phyloP scores from a whole-genome alignment of 345 rosid species.

The Aurinia saxatilis region DNA sequence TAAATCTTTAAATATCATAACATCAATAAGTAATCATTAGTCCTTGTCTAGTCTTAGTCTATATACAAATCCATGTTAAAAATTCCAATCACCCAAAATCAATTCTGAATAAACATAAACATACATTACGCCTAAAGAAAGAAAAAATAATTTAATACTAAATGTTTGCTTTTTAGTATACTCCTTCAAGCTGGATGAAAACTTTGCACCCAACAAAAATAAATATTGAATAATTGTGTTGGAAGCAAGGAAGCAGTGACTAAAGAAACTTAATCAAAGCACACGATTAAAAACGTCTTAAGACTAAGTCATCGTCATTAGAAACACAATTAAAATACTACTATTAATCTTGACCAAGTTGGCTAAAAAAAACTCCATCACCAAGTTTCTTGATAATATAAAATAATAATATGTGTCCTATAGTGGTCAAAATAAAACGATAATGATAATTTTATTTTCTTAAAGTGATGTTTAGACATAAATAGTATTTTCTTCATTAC shows the following conservation, averaged over 20 bases:
- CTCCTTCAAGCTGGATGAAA: constrained; percentile 1
- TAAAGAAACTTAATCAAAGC: constrained; percentile 7
- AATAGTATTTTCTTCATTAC: constrained; percentile 11
- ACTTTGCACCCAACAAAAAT: background rate
- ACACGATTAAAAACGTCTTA: constrained; percentile 1
- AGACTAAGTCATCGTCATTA: constrained; percentile 15
- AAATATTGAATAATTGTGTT: constrained; percentile 8
- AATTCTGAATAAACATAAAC: background rate
- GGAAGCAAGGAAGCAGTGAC: constrained; percentile 29
- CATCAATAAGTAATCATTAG: constrained; percentile 1
- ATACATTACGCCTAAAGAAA: background rate
- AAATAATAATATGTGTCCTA: background rate
- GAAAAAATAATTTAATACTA: background rate
- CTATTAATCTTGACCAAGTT: background rate
- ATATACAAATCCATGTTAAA: constrained; percentile 9
- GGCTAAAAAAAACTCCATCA: constrained; percentile 7
- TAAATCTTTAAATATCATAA: background rate
- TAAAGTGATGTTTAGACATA: constrained; percentile 16
- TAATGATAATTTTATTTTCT: background rate
- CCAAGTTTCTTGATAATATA: background rate
- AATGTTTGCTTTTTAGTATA: background rate
- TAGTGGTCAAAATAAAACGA: constrained; percentile 7
- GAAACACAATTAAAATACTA: background rate
- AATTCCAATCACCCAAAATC: background rate
- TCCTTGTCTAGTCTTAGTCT: background rate